Percentiles rank a stretch among this genome's conserved stretches.
These are phyloP conservation scores for Cystobasidium ongulense DNA, from an alignment of 768 basidiomycete species.

Conservation along the genomic window DNA sequence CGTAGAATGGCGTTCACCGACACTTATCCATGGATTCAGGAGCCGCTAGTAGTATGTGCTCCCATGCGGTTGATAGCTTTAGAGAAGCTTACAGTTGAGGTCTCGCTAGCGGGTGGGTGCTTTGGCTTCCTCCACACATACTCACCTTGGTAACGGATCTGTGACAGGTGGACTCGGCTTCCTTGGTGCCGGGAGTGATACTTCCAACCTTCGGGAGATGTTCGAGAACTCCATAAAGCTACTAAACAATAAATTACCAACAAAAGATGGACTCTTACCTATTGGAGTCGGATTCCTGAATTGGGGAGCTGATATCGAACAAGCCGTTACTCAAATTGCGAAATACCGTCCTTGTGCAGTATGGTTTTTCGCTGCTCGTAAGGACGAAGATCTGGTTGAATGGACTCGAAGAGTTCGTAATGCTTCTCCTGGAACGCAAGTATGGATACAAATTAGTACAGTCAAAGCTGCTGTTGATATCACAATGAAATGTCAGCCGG, in stretches of 20 bases:
- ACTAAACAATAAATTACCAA: neutral
- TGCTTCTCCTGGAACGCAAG: constrained; percentile 1
- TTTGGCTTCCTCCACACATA: too few species aligned
- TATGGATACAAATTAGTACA: constrained; percentile 27
- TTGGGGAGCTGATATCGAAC: constrained; percentile 10
- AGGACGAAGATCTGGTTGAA: neutral
- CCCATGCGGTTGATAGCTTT: constrained; percentile 14
- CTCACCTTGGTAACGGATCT: too few species aligned
- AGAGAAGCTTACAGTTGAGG: neutral
- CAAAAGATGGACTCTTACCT: neutral
- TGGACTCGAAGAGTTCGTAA: constrained; percentile 1
- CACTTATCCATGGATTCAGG: neutral
- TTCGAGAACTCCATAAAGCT: constrained; percentile 5
- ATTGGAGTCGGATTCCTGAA: constrained; percentile 15
- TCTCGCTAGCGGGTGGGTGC: constrained; percentile 6
- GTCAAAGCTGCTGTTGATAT: neutral
- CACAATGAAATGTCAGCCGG: neutral
- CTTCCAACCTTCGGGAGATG: neutral
- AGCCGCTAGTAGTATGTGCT: constrained; percentile 7
- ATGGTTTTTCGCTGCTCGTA: constrained; percentile 22
- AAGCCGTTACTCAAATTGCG: neutral
- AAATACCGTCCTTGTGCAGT: constrained; percentile 14
- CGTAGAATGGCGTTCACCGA: neutral
- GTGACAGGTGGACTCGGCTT: constrained; percentile 23
- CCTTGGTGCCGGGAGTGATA: constrained; percentile 23